Percentiles rank a stretch among this genome's conserved stretches.
Evolutionary conservation across 176 grass and related monocot species (phyloP).

Genomic region (Zoysia pacifica): DNA sequence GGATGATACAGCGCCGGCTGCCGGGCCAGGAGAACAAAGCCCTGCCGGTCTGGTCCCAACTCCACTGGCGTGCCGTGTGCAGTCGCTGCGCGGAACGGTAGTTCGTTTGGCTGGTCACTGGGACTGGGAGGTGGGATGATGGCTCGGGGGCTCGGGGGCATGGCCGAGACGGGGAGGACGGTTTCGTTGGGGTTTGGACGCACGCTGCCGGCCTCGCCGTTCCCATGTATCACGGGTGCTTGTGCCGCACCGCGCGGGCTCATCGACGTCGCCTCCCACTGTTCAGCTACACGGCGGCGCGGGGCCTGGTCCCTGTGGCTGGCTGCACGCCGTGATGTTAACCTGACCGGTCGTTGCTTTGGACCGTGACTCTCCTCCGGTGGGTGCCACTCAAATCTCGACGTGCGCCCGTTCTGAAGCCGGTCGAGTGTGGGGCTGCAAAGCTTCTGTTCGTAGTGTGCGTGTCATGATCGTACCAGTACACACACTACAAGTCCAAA

Average conservation of each 20-base stretch:
- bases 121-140: background rate
- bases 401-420: constrained; percentile 38
- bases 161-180: constrained; percentile 1
- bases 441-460: constrained; percentile 14
- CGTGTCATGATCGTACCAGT: constrained; percentile 1
- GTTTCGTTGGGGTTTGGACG: constrained; percentile 36
- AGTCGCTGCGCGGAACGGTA: constrained; percentile 16
- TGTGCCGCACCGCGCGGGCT: background rate
- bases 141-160: background rate
- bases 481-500: constrained; percentile 17
- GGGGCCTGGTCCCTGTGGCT: background rate
- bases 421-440: constrained; percentile 16
- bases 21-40: constrained; percentile 6
- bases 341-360: constrained; percentile 19
- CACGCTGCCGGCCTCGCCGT: constrained; percentile 34
- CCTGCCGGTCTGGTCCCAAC: constrained; percentile 7
- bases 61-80: background rate
- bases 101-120: background rate
- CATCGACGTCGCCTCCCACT: background rate
- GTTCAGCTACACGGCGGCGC: background rate
- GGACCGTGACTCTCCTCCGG: constrained; percentile 17
- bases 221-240: constrained; percentile 38
- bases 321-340: constrained; percentile 25
- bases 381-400: background rate
- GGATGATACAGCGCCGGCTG: constrained; percentile 4